Evolutionary conservation across 768 basidiomycete species (phyloP).

Genomic region (Trametes elegans): DNA sequence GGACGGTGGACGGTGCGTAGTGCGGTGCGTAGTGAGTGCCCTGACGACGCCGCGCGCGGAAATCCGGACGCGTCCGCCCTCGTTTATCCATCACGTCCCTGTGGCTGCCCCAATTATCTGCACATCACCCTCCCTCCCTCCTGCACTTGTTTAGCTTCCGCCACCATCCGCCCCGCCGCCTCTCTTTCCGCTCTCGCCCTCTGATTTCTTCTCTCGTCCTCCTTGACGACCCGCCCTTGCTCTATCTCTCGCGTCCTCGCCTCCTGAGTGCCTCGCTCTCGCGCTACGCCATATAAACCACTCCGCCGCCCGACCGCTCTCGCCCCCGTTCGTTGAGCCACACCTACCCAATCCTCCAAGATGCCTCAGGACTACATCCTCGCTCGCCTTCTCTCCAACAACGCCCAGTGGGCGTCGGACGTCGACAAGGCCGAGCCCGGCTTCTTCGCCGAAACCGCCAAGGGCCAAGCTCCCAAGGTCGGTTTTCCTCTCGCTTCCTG

Average conservation of each 20-base stretch:
- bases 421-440: constrained; percentile 52
- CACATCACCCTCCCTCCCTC: neutral
- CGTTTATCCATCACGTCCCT: neutral
- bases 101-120: neutral
- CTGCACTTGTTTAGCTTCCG: neutral
- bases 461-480: constrained; percentile 70
- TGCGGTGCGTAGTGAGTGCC: too few species aligned
- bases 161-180: constrained; percentile 1
- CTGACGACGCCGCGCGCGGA: too few species aligned
- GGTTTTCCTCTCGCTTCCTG: constrained; percentile 14
- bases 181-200: neutral
- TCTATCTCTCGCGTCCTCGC: neutral
- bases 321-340: neutral
- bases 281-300: too few species aligned
- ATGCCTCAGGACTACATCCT: constrained; percentile 24
- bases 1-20: too few species aligned
- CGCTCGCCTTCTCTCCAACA: constrained; percentile 42
- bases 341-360: neutral
- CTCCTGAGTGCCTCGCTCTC: too few species aligned
- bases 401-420: constrained; percentile 68
- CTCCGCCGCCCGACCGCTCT: neutral
- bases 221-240: neutral
- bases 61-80: neutral
- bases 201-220: neutral
- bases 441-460: constrained; percentile 60